phyloP scores from a whole-genome alignment of 108 stramenopile species.

The Skeletonema menzelii region DNA sequence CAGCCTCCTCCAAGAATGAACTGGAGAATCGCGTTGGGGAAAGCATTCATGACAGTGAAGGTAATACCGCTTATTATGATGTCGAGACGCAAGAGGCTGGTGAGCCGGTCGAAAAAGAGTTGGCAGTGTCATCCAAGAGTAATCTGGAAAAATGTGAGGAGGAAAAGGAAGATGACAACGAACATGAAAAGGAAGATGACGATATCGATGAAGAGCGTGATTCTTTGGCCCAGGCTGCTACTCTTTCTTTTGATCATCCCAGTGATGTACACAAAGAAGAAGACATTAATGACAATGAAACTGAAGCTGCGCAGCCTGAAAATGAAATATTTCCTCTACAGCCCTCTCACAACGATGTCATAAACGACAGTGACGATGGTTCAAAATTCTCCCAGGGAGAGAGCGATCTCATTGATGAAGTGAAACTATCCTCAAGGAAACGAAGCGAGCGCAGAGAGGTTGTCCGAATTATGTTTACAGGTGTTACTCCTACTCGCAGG shows the following conservation, averaged over 20 bases:
- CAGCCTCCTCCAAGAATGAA: not conserved
- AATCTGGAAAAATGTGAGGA: constrained; percentile 25
- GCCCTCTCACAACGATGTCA: not conserved
- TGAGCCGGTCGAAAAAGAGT: not conserved
- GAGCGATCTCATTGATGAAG: not conserved
- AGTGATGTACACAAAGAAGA: not conserved
- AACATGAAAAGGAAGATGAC: not conserved
- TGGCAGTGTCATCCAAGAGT: not conserved
- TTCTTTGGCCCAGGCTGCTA: not conserved
- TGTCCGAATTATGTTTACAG: constrained; percentile 47
- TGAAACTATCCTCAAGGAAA: constrained; percentile 24
- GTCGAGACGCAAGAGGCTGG: no score
- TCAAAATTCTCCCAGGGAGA: not conserved
- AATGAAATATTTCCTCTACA: not conserved
- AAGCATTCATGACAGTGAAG: no score
- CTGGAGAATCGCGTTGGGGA: constrained; percentile 45
- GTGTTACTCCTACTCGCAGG: constrained; percentile 36
- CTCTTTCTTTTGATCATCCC: not conserved
- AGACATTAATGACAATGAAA: not conserved
- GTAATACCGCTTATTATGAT: no score
- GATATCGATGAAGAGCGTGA: not conserved
- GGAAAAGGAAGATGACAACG: not conserved
- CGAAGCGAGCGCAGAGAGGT: constrained; percentile 16
- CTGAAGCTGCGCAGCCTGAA: not conserved
- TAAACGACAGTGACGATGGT: not conserved